A percentile compares a stretch with the other conserved stretches of the same genome.
Conservation (phyloP, 805 yeast genomes). For the Pichia eremophila region DNA sequence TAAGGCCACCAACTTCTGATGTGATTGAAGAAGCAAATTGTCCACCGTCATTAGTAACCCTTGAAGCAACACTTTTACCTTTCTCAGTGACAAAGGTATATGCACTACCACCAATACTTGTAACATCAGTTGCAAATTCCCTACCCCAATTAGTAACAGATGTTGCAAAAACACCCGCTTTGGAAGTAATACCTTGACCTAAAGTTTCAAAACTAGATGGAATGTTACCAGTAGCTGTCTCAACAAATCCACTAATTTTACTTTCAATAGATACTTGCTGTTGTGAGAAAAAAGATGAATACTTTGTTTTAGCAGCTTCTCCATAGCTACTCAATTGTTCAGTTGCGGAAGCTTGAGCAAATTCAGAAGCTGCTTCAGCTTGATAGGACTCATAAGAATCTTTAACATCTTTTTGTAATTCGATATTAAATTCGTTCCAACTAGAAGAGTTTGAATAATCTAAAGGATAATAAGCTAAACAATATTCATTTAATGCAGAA, state of each 20-base stretch:
- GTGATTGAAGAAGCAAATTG: background rate
- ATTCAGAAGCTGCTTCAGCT: background rate
- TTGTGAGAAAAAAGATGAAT: constrained; percentile 1
- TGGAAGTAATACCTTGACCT: constrained; percentile 5
- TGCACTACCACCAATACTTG: constrained; percentile 1
- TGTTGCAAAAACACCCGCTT: constrained; percentile 4
- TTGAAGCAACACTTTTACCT: background rate
- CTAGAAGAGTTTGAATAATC: background rate
- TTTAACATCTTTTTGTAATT: constrained; percentile 1
- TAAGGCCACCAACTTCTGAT: background rate
- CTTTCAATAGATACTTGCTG: constrained; percentile 4
- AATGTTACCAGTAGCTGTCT: background rate
- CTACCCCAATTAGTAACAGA: constrained; percentile 1
- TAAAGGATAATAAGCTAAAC: constrained; percentile 9
- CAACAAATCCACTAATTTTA: background rate
- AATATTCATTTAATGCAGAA: constrained; percentile 7
- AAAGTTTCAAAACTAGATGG: background rate
- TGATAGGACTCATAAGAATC: constrained; percentile 2
- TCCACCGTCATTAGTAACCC: background rate
- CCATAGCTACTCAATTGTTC: background rate
- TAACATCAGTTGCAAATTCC: constrained; percentile 5
- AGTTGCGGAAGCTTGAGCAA: background rate
- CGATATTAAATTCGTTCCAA: constrained; percentile 4
- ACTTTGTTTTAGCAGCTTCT: constrained; percentile 2
- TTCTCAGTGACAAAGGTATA: background rate